Percentiles rank a stretch among this genome's conserved stretches.
These are phyloP conservation scores for Globisporangium takayamanum DNA, from an alignment of 352 stramenopile species.

Conservation along the genomic window DNA sequence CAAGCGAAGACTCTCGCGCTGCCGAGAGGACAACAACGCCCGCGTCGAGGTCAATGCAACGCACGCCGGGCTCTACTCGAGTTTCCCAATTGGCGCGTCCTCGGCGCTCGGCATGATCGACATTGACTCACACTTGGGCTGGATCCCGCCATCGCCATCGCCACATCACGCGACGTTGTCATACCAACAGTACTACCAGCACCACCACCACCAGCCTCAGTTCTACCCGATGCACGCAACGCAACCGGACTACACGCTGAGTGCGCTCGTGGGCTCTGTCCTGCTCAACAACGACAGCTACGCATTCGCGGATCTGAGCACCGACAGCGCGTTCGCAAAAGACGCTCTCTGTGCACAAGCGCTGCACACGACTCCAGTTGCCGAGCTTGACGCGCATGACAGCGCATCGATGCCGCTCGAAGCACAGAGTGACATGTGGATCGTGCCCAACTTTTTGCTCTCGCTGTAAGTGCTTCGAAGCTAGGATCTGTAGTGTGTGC, in stretches of 20 bases:
- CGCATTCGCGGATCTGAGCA: slow-evolving; percentile 1
- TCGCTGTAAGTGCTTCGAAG: not conserved
- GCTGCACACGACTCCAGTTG: not conserved
- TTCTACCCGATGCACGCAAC: not conserved
- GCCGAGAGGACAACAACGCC: not conserved
- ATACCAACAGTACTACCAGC: slow-evolving; percentile 1
- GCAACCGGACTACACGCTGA: slow-evolving; percentile 2
- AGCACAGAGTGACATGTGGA: slow-evolving; percentile 3
- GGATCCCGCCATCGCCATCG: not conserved
- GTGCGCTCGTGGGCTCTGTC: not conserved
- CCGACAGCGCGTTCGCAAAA: not conserved
- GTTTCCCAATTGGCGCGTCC: not conserved
- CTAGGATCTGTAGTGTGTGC: not conserved
- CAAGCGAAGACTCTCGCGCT: slow-evolving; percentile 12
- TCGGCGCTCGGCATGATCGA: slow-evolving; percentile 2
- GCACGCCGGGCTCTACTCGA: not conserved
- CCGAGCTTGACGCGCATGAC: not conserved
- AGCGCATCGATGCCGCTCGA: not conserved
- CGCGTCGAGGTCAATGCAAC: not conserved
- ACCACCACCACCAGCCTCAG: slow-evolving; percentile 1
- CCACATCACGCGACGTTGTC: not conserved
- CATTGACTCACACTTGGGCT: slow-evolving; percentile 7
- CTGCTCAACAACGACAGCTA: slow-evolving; percentile 1
- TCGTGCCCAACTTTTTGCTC: slow-evolving; percentile 6
- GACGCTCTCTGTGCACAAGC: not conserved